A percentile compares a stretch with the other conserved stretches of the same genome.
Conservation (phyloP, 2,329 filamentous ascomycete genomes). For the Conoideocrella luteorostrata region DNA sequence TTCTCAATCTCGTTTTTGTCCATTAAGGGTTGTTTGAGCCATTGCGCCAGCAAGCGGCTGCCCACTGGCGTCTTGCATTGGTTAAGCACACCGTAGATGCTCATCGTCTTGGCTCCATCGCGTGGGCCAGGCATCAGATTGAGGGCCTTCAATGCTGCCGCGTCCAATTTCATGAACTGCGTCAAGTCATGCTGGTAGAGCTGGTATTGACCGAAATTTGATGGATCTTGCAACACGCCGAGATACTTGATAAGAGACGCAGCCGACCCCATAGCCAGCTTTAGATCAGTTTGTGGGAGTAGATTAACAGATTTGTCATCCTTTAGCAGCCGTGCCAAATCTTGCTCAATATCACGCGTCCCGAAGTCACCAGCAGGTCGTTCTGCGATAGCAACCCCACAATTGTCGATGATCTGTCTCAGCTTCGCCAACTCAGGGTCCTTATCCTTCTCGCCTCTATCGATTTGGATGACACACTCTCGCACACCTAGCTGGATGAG, state of each 20-base stretch:
- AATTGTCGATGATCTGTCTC: slow-evolving; percentile 82
- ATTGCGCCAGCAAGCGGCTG: slow-evolving; percentile 83
- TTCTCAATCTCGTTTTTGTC: slow-evolving; percentile 80
- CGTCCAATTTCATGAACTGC: slow-evolving; percentile 97
- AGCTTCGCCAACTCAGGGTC: slow-evolving; percentile 86
- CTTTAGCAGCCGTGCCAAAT: slow-evolving; percentile 78
- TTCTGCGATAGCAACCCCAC: slow-evolving; percentile 84
- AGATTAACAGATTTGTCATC: slow-evolving; percentile 73
- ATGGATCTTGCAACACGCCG: slow-evolving; percentile 79
- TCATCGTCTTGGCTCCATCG: slow-evolving; percentile 97
- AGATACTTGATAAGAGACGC: slow-evolving; percentile 93
- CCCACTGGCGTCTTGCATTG: slow-evolving; percentile 97
- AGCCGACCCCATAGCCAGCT: slow-evolving; percentile 92
- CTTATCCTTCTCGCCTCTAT: slow-evolving; percentile 74
- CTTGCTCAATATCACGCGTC: slow-evolving; percentile 90
- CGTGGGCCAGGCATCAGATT: slow-evolving; percentile 95
- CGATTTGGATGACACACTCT: slow-evolving; percentile 81
- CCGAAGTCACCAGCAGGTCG: slow-evolving; percentile 71
- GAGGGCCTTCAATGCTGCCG: slow-evolving; percentile 84
- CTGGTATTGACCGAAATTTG: slow-evolving; percentile 95
- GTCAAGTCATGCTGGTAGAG: slow-evolving; percentile 95
- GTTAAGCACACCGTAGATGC: slow-evolving; percentile 85
- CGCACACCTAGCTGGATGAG: slow-evolving; percentile 94
- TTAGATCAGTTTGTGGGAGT: slow-evolving; percentile 84
- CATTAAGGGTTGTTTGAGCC: slow-evolving; percentile 98